A percentile compares a stretch with the other conserved stretches of the same genome.
phyloP scores from a whole-genome alignment of 129 eudicot species.

The Pulicaria dysenterica region DNA sequence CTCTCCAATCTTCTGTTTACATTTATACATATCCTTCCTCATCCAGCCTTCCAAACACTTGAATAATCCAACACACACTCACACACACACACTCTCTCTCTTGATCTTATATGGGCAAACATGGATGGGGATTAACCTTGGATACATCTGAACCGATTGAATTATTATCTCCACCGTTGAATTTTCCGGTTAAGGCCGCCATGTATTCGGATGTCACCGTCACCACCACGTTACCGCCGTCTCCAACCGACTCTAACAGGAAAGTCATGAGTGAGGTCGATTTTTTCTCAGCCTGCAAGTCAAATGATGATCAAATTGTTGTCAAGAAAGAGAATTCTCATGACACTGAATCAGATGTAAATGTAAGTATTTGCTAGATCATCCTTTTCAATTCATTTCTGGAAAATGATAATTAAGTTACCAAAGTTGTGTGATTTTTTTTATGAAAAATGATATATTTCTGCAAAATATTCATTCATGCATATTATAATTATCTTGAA shows the following conservation, averaged over 20 bases:
- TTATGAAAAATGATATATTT: not conserved
- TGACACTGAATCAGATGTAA: conserved; percentile 46
- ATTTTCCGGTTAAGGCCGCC: conserved; percentile 14
- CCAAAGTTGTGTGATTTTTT: not conserved
- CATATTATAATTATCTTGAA: too few species aligned
- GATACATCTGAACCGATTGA: conserved; percentile 35
- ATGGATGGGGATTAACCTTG: conserved; percentile 38
- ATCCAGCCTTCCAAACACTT: conserved; percentile 36
- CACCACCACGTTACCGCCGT: conserved; percentile 24
- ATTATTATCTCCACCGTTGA: conserved; percentile 25
- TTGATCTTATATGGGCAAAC: conserved; percentile 35
- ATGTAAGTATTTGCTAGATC: conserved; percentile 49
- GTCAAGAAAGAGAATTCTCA: conserved; percentile 62
- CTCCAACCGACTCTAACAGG: conserved; percentile 9
- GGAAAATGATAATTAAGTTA: not conserved
- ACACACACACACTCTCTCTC: not conserved
- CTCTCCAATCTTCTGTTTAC: not conserved
- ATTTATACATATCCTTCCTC: conserved; percentile 28
- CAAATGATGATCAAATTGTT: conserved; percentile 22
- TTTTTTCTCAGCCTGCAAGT: conserved; percentile 58
- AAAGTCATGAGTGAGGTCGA: conserved; percentile 56
- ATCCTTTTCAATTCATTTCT: not conserved
- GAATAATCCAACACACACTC: conserved; percentile 24
- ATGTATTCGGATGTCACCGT: conserved; percentile 30
- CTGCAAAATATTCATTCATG: too few species aligned